Base-by-base conservation (phyloP, 176 grass and related monocot species). In the Raddia guianensis region DNA sequence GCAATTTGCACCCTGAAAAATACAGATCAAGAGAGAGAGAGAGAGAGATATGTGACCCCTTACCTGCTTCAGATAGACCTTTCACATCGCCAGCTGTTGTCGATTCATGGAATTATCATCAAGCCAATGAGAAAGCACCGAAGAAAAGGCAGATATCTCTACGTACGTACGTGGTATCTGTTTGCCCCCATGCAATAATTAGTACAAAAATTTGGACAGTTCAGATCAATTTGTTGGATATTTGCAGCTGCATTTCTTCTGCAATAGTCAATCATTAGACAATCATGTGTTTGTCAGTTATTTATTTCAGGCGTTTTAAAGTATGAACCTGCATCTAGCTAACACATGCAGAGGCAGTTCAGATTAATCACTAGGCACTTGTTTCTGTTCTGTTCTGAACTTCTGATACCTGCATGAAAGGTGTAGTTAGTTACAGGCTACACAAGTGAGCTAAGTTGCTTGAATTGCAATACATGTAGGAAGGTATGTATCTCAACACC, bases 401-500 rank as follows among this genome's bases (percentile, higher is more conserved):
- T 76, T 71, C 75, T 43, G 43, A 89, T 48, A 82, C 64, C 62
- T 27, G 53, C 60, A 83, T 54, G 52, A 40, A 48, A 73, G 68
- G 74, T 9, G 20, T 49, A 55, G 88, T 76, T 89, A 51, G 79
- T 72, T 83, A 87, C 68, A 86, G 52, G 68, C 74, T 83, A 83
- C 62, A 74, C 13, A 66, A 83, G 77, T 43, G 40, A 55, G 49
- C 58, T 71, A 70, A 55, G 87, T 85, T 89, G 67, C 82, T 81
- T 89, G 77, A 55, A 89, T 80, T 89, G 50, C 35, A 85, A 81
- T 89, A 76, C 77, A 89, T 84, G 82, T 59, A 81, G 49, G 63
- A 71, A 80, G 27, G 43, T 56, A 48, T 43, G 64, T 54, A 76
- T 71, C 82, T 71, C 70, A 19, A 70, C 64, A 49, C 46, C 64